Base-by-base conservation (phyloP, 2,329 filamentous ascomycete genomes). In the Alternaria infectoria region DNA sequence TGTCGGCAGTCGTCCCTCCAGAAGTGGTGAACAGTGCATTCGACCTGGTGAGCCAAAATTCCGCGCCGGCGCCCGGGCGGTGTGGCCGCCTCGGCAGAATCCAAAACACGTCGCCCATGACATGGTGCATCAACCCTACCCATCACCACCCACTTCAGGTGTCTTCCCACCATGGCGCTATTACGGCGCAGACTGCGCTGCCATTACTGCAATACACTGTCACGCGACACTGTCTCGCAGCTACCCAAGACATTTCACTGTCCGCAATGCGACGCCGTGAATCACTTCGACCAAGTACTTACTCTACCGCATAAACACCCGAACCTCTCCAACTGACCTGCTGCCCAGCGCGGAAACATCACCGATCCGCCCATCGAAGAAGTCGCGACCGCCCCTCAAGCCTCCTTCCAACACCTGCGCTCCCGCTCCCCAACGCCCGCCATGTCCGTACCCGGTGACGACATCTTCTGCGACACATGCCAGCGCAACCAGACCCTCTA, bases 401-500 rank as follows among this genome's bases (percentile, higher is more conserved):
- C 66, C 6, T 59, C 62, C 9, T 58, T 74, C 26, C 72, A 72
- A 15, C 75, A 74, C 61, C 68, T 66, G n/a, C 68, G 47, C 17
- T 66, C 71, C 6, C 73, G 73, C 54, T 74, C 76, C 19, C 70
- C 74, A 5, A 71, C 75, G 28, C 74, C 71, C 58, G 62, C 64
- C 54, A 68, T 73, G 67, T 54, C 65, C 8, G 45, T 63, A 45
- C 43, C 69, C 67, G 69, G 77, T 70, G 75, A 81, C 70, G 70
- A 76, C 43, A 79, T 86, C 61, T 90, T 90, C 78, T 99, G 96
- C 85, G 81, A 86, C 51, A 91, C 86, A 59, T 99, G 96, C 74
- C 82, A 94, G 55, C 93, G 93, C 78, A 98, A 99, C 78, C 96
- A 99, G 78, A 89, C 92, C 59, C 84, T 97, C 7, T 89, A 94